Evolutionary conservation across 2,329 filamentous ascomycete genomes (phyloP).

Genomic region (Scolecobasidium constrictum): DNA sequence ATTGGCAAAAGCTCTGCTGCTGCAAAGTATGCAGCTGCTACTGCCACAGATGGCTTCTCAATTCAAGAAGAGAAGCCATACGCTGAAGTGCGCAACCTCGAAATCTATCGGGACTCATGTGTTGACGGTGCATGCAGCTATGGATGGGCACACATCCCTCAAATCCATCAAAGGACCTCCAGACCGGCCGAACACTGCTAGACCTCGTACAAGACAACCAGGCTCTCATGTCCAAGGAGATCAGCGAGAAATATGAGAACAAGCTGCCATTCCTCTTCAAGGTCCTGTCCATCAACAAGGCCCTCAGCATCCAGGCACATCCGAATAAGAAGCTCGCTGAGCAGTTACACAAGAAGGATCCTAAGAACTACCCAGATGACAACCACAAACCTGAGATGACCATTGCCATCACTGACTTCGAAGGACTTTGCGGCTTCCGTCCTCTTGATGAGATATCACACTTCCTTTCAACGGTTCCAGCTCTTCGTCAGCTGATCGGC

Average conservation of each 20-base stretch:
- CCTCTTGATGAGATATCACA: constrained; percentile 77
- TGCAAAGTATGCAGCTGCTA: constrained; percentile 80
- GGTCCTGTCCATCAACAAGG: constrained; percentile 90
- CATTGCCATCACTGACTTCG: constrained; percentile 91
- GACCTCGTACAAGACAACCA: constrained; percentile 83
- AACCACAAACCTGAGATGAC: constrained; percentile 99
- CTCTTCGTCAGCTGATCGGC: constrained; percentile 35
- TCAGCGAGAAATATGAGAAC: constrained; percentile 63
- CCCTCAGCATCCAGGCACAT: constrained; percentile 92
- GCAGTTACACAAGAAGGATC: constrained; percentile 71
- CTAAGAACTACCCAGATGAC: constrained; percentile 92
- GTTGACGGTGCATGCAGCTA: constrained; percentile 45
- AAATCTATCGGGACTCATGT: neutral
- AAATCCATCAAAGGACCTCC: constrained; percentile 82
- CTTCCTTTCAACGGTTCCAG: constrained; percentile 59
- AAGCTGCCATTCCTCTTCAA: constrained; percentile 97
- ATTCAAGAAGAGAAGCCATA: constrained; percentile 86
- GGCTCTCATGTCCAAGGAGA: constrained; percentile 62
- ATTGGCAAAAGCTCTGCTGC: constrained; percentile 77
- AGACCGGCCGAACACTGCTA: constrained; percentile 73
- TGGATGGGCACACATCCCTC: constrained; percentile 99
- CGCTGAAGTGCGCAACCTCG: constrained; percentile 55
- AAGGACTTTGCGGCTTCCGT: constrained; percentile 91
- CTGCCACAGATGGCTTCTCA: constrained; percentile 59
- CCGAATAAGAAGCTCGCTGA: constrained; percentile 93